Conservation (phyloP, 1,139 yeast genomes). For the Yamadazyma triangularis region DNA sequence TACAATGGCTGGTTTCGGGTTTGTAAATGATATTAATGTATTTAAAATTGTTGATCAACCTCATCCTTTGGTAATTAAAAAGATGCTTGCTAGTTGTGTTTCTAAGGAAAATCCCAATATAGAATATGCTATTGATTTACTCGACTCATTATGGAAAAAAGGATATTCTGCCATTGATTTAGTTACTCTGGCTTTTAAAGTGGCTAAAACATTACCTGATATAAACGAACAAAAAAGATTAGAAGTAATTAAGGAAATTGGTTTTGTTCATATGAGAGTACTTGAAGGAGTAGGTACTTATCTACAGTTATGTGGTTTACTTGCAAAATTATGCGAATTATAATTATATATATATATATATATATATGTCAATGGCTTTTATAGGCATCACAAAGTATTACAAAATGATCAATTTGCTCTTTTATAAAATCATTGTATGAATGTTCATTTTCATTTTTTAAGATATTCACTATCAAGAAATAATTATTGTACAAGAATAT, state of each 20-base stretch:
- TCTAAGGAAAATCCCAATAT: slow-evolving; percentile 32
- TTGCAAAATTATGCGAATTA: slow-evolving; percentile 54
- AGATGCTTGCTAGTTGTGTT: slow-evolving; percentile 55
- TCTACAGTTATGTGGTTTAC: slow-evolving; percentile 78
- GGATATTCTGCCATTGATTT: slow-evolving; percentile 95
- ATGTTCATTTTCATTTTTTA: slow-evolving; percentile 42
- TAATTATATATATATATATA: slow-evolving; percentile 1
- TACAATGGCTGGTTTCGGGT: slow-evolving; percentile 89
- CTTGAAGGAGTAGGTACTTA: slow-evolving; percentile 90
- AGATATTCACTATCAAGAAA: slow-evolving; percentile 46
- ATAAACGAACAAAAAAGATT: slow-evolving; percentile 64
- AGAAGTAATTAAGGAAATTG: slow-evolving; percentile 79
- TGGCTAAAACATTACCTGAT: slow-evolving; percentile 69
- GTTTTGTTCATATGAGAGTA: slow-evolving; percentile 86
- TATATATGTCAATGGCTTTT: slow-evolving; percentile 10
- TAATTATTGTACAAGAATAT: slow-evolving; percentile 76
- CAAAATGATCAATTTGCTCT: slow-evolving; percentile 60
- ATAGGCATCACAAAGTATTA: slow-evolving; percentile 58
- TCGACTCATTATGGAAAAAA: slow-evolving; percentile 73
- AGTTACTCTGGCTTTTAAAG: slow-evolving; percentile 84
- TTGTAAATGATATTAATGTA: slow-evolving; percentile 86
- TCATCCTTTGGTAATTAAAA: slow-evolving; percentile 81
- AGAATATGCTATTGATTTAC: slow-evolving; percentile 63
- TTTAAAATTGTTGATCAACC: slow-evolving; percentile 96
- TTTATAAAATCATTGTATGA: slow-evolving; percentile 43